Evolutionary conservation across 169 alveolate species (phyloP).

Genomic region (Plasmodium ovale): DNA sequence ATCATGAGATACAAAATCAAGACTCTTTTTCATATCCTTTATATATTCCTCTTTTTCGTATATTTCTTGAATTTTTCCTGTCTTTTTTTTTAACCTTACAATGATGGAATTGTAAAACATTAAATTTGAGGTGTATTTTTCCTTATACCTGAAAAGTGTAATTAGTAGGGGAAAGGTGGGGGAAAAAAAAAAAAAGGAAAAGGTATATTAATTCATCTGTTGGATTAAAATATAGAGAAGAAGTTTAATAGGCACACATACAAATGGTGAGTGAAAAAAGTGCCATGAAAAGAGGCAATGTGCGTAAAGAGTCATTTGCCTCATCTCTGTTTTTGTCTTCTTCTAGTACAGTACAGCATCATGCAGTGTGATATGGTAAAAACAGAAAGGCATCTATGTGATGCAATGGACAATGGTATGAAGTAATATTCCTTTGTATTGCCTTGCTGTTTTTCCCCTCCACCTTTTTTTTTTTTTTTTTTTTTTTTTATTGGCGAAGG

Average conservation of each 20-base stretch:
- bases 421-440: too few relatives aligned
- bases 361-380: too few relatives aligned
- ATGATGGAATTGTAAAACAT: constrained; percentile 72
- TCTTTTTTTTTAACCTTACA: constrained; percentile 63
- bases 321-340: too few relatives aligned
- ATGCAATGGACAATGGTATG: too few relatives aligned
- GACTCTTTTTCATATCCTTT: constrained; percentile 73
- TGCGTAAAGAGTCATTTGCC: too few relatives aligned
- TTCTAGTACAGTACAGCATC: too few relatives aligned
- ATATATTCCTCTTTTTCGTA: constrained; percentile 74
- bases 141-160: constrained; percentile 38
- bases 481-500: too few relatives aligned
- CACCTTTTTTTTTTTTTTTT: too few relatives aligned
- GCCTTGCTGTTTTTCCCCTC: too few relatives aligned
- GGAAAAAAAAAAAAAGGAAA: neutral
- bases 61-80: constrained; percentile 62
- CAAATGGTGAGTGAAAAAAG: neutral
- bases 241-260: neutral
- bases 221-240: too few relatives aligned
- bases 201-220: neutral
- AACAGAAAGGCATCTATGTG: too few relatives aligned
- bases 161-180: neutral
- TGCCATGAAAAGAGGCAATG: neutral
- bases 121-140: constrained; percentile 63
- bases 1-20: constrained; percentile 59